A percentile compares a stretch with the other conserved stretches of the same genome.
Evolutionary conservation across 306 rosid species (phyloP).

Genomic region (Mimosa pudica): DNA sequence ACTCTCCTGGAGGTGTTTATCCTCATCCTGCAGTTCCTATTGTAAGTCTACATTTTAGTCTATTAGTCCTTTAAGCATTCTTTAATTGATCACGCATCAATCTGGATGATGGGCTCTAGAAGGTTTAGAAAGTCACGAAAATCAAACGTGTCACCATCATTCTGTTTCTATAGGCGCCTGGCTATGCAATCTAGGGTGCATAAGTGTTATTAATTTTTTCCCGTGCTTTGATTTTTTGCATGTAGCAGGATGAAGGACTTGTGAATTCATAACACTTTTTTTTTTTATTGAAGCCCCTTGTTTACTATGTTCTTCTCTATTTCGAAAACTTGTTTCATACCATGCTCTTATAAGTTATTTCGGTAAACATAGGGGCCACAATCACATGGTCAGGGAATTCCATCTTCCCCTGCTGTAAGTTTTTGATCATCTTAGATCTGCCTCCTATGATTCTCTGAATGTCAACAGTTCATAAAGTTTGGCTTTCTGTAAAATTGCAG

Average conservation of each 20-base stretch:
- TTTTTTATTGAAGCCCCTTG: background rate
- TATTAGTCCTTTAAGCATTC: conserved; percentile 24
- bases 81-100: conserved; percentile 14
- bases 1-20: conserved; percentile 83
- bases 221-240: conserved; percentile 22
- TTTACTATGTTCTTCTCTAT: conserved; percentile 5
- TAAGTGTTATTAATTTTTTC: conserved; percentile 24
- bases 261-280: background rate
- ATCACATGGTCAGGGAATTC: conserved; percentile 70
- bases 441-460: conserved; percentile 11
- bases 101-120: background rate
- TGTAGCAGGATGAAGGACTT: conserved; percentile 25
- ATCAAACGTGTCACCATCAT: background rate
- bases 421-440: conserved; percentile 20
- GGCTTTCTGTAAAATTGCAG: conserved; percentile 53
- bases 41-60: conserved; percentile 53
- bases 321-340: conserved; percentile 13
- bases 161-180: conserved; percentile 1
- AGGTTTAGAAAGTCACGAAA: conserved; percentile 4
- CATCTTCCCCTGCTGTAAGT: conserved; percentile 79
- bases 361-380: conserved; percentile 58
- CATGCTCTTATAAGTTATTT: conserved; percentile 28
- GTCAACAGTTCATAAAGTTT: conserved; percentile 24
- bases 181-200: background rate
- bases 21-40: conserved; percentile 76